Conservation (phyloP, 257 asterid species). For the Forsythia suspensa region DNA sequence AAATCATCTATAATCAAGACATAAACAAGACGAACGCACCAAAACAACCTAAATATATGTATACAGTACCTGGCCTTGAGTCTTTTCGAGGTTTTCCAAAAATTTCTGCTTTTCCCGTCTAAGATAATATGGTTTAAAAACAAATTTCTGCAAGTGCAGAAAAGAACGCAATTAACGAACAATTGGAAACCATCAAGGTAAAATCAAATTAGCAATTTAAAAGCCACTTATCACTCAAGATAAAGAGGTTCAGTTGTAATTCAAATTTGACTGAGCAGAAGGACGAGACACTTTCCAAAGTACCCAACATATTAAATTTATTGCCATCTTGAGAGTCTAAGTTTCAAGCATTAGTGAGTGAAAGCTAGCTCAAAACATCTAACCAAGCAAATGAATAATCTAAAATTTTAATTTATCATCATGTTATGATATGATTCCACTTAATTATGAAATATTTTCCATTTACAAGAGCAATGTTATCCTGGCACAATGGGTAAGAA, state of each 20-base stretch:
- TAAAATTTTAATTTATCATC: background rate
- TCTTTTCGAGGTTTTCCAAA: slow-evolving; percentile 62
- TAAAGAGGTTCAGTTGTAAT: too few relatives aligned
- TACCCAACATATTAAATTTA: background rate
- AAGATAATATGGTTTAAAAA: slow-evolving; percentile 75
- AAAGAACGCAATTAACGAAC: slow-evolving; percentile 5
- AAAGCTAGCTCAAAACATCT: background rate
- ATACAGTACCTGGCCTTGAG: slow-evolving; percentile 59
- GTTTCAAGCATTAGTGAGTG: background rate
- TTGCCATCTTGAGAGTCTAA: slow-evolving; percentile 5
- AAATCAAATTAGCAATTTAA: slow-evolving; percentile 6
- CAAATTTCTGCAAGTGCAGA: slow-evolving; percentile 62
- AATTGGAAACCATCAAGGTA: background rate
- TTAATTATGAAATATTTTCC: background rate
- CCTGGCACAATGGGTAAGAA: too few relatives aligned
- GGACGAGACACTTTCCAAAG: background rate
- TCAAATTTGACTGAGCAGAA: slow-evolving; percentile 6
- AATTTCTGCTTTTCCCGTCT: slow-evolving; percentile 72
- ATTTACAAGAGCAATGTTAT: too few relatives aligned
- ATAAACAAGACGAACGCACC: background rate
- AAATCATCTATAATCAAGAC: background rate
- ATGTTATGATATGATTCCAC: background rate
- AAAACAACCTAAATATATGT: slow-evolving; percentile 6
- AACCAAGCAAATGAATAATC: background rate
- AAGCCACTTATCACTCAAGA: background rate